Evolutionary conservation across 345 rosid genomes (phyloP).

Genomic region (Eucalyptus tenuipes): DNA sequence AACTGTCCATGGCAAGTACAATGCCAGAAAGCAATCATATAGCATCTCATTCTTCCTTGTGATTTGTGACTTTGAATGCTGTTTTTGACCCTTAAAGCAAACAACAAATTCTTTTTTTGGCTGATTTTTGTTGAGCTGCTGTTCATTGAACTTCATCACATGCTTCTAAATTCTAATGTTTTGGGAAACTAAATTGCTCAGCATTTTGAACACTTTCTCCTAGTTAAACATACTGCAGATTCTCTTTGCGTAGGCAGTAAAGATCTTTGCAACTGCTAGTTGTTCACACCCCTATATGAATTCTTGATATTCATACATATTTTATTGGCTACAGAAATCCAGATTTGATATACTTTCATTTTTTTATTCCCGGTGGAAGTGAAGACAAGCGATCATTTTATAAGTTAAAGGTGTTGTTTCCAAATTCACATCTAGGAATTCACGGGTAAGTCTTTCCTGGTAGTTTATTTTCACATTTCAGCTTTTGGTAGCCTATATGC

Average conservation of each 20-base stretch:
- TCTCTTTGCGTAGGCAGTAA: not conserved
- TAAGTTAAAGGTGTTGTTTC: slow-evolving; percentile 35
- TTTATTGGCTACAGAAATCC: not conserved
- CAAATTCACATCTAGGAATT: slow-evolving; percentile 23
- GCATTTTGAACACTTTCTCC: not conserved
- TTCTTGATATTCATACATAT: not conserved
- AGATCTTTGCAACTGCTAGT: not conserved
- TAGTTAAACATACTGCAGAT: not conserved
- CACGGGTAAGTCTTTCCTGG: slow-evolving; percentile 8
- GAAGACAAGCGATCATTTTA: slow-evolving; percentile 19
- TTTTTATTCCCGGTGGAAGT: slow-evolving; percentile 23
- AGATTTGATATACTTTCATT: slow-evolving; percentile 14
- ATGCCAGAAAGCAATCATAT: not conserved
- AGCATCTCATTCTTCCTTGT: not conserved
- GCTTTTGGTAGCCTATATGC: not conserved
- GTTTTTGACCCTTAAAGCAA: not conserved
- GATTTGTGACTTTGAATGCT: not conserved
- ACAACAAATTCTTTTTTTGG: not conserved
- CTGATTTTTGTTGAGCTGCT: not conserved
- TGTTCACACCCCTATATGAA: not conserved
- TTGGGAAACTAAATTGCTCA: not conserved
- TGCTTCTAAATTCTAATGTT: not conserved
- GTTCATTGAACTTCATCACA: not conserved
- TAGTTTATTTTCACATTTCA: not conserved
- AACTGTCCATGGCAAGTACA: not conserved